Conservation (phyloP, 495 filamentous ascomycete species). For the Penicillium paradoxum region DNA sequence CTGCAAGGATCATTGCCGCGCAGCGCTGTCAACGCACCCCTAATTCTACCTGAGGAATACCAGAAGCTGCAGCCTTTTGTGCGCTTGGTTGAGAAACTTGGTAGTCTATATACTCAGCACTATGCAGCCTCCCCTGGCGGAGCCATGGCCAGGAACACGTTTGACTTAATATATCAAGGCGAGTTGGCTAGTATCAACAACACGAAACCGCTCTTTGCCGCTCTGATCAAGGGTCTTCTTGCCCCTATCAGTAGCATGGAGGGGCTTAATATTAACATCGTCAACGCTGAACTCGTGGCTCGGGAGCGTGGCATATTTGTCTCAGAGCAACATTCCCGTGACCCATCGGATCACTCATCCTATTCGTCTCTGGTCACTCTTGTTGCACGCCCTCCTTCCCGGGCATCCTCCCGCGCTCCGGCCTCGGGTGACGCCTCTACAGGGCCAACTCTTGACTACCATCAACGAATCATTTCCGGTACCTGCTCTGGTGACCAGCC, state of each 20-base stretch:
- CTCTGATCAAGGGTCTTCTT: conserved; percentile 63
- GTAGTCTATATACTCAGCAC: conserved; percentile 65
- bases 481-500: conserved; percentile 54
- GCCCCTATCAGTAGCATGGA: conserved; percentile 52
- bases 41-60: conserved; percentile 70
- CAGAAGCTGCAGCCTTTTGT: conserved; percentile 66
- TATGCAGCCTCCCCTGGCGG: conserved; percentile 37
- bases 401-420: conserved; percentile 18
- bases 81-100: conserved; percentile 62
- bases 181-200: conserved; percentile 57
- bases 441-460: conserved; percentile 1
- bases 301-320: conserved; percentile 64
- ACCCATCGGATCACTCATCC: conserved; percentile 39
- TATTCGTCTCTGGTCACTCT: conserved; percentile 62
- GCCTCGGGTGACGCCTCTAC: neutral
- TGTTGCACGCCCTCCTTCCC: conserved; percentile 33
- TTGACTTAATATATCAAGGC: conserved; percentile 66
- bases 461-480: conserved; percentile 58
- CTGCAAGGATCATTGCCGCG: conserved; percentile 61
- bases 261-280: conserved; percentile 65
- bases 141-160: conserved; percentile 47
- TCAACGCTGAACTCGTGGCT: conserved; percentile 65
- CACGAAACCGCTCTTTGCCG: conserved; percentile 65
- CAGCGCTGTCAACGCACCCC: conserved; percentile 65
- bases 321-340: conserved; percentile 56